Conservation (phyloP, 169 alveolate species). For the Cryptosporidium baileyi region DNA sequence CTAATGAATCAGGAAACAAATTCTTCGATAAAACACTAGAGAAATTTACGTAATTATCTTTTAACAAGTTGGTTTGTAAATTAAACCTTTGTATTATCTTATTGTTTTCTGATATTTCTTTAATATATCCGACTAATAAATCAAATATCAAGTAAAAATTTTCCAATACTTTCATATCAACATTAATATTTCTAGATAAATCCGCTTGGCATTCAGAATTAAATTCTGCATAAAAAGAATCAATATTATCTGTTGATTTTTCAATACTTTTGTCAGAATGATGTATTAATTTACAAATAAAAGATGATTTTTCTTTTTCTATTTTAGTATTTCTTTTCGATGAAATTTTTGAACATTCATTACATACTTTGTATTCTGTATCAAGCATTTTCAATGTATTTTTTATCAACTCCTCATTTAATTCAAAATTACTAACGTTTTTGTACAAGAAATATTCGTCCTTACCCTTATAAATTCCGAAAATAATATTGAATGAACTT, state of each 20-base stretch:
- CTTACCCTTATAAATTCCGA: slow-evolving; percentile 1
- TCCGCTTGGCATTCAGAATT: background rate
- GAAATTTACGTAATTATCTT: background rate
- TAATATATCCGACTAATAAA: background rate
- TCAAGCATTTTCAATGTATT: slow-evolving; percentile 5
- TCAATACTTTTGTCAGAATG: background rate
- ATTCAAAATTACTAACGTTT: background rate
- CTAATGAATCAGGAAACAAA: slow-evolving; percentile 9
- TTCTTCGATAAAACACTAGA: background rate
- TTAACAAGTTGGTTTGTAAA: background rate
- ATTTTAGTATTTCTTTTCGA: background rate
- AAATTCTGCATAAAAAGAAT: slow-evolving; percentile 47
- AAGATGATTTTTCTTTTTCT: slow-evolving; percentile 19
- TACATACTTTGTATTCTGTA: background rate
- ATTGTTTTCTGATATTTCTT: background rate
- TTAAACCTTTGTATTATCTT: background rate
- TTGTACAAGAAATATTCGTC: background rate
- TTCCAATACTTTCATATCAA: slow-evolving; percentile 10
- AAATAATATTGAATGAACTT: slow-evolving; percentile 14
- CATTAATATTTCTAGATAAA: background rate
- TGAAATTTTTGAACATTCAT: background rate
- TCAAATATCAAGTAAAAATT: slow-evolving; percentile 27
- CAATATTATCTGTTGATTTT: slow-evolving; percentile 2
- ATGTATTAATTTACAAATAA: slow-evolving; percentile 14
- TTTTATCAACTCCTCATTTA: background rate